Base-by-base conservation (phyloP, 192 early-diverging fungal species). In the Umbelopsis vinacea region DNA sequence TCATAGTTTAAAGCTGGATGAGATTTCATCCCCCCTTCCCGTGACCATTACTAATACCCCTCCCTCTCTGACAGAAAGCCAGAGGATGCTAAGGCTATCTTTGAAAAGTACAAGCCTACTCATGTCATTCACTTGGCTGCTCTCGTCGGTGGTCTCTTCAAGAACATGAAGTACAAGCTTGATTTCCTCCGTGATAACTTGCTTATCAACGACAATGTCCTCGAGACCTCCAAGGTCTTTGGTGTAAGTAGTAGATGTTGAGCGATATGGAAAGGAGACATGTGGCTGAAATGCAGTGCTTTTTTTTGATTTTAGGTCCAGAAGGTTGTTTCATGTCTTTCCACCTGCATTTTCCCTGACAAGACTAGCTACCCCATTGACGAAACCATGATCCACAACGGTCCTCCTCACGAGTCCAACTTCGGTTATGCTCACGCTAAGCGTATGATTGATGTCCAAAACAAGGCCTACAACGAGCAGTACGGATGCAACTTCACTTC, bases 321-420 rank as follows among this genome's bases (percentile, higher is more conserved):
- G 80, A 94, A 94, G 81, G 91, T 94, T 57, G 90, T 94, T 21
- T 94, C 93, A 1, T 94, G 93, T 76, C 86, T 94, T 50, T 93
- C 92, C 0, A 94, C 93, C 22, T 94, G 93, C 79, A 87, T 94
- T 48, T 94, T 94, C 80, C 93, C 93, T 35, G 91, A 93, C 78
- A 91, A 92, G 71, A 93, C 93, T 35, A 78, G 85, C 9, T 94
- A 94, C 71, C 93, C 93, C 54, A 92, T 94, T 76, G 90, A 93
- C 68, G 93, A 94, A 79, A 90, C 87, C 57, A 94, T 94, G 93
- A 84, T 94, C 52, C 93, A 94, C 79, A 82, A 85, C 47, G 93
- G 93, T 35, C 90, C 92, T 60, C 93, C 93, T 45, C 93, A 94
- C 67, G 83, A 87, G 14, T 90, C 88, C 33, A 94, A 94, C 83